Conservation (phyloP, 2,329 filamentous ascomycete species). For the Scedosporium aurantiacum region DNA sequence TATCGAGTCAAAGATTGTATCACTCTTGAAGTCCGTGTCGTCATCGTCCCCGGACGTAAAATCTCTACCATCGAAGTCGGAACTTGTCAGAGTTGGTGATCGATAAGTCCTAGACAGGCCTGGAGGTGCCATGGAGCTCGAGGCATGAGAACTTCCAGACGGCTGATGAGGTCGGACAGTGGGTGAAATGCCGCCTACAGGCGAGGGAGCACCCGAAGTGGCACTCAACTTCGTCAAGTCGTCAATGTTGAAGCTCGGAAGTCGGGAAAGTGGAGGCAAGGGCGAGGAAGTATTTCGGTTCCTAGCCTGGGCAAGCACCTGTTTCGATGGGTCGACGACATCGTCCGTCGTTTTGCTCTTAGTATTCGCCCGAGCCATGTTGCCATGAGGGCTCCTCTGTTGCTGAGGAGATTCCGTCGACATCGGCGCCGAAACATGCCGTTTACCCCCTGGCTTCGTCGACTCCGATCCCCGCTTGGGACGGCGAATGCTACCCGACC, state of each 20-base stretch:
- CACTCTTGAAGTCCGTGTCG: slow-evolving; percentile 68
- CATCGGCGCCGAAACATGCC: slow-evolving; percentile 40
- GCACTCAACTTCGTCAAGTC: slow-evolving; percentile 35
- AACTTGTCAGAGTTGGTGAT: slow-evolving; percentile 54
- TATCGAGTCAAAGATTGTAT: slow-evolving; percentile 66
- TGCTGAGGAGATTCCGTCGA: slow-evolving; percentile 9
- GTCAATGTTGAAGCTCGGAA: slow-evolving; percentile 46
- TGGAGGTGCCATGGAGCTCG: slow-evolving; percentile 30
- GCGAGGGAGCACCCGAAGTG: slow-evolving; percentile 1
- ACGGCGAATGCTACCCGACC: slow-evolving; percentile 44
- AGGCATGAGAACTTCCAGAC: slow-evolving; percentile 25
- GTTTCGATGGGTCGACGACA: slow-evolving; percentile 14
- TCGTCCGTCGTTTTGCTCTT: slow-evolving; percentile 13
- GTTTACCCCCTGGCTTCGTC: slow-evolving; percentile 19
- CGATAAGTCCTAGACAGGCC: slow-evolving; percentile 20
- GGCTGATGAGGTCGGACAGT: slow-evolving; percentile 27
- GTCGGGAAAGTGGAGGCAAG: slow-evolving; percentile 39
- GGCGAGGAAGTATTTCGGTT: slow-evolving; percentile 43
- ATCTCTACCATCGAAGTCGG: slow-evolving; percentile 55
- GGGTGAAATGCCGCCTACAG: slow-evolving; percentile 18
- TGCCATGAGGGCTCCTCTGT: slow-evolving; percentile 9
- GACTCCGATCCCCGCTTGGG: slow-evolving; percentile 32
- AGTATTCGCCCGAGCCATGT: slow-evolving; percentile 3
- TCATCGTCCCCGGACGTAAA: slow-evolving; percentile 62
- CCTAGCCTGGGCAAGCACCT: slow-evolving; percentile 7